Percentiles rank a stretch among this genome's conserved stretches.
Evolutionary conservation across 2,329 filamentous ascomycete species (phyloP).

Genomic region (Microdochium bolleyi): DNA sequence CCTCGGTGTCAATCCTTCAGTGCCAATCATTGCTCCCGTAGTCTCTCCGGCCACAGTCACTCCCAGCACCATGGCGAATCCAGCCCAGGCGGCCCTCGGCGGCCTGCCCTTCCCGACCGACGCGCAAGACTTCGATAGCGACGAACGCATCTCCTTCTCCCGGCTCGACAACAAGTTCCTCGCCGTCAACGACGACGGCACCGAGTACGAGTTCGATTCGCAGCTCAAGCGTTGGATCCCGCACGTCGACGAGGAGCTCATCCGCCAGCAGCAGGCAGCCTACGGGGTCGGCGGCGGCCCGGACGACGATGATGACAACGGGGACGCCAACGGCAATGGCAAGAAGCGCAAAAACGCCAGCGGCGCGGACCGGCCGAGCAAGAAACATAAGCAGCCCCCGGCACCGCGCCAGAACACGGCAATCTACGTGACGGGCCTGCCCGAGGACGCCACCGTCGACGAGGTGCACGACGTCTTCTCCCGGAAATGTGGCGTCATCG

Average conservation of each 20-base stretch:
- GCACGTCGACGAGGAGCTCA: conserved; percentile 35
- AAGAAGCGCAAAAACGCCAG: conserved; percentile 30
- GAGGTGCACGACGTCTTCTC: conserved; percentile 83
- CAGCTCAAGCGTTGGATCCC: conserved; percentile 68
- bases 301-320: conserved; percentile 24
- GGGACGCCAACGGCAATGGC: conserved; percentile 13
- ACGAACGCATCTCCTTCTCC: conserved; percentile 83
- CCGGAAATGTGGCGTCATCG: conserved; percentile 78
- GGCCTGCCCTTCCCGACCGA: conserved; percentile 44
- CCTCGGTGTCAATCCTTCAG: too few relatives aligned
- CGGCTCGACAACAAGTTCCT: conserved; percentile 74
- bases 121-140: conserved; percentile 61
- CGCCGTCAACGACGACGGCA: conserved; percentile 75
- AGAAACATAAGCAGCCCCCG: conserved; percentile 39
- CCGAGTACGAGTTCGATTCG: conserved; percentile 76
- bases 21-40: not conserved
- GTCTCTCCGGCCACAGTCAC: too few relatives aligned
- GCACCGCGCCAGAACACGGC: conserved; percentile 70
- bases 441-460: conserved; percentile 65
- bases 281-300: conserved; percentile 24
- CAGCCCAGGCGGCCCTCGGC: conserved; percentile 7
- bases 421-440: conserved; percentile 85
- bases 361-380: conserved; percentile 22
- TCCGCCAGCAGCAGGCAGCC: conserved; percentile 22
- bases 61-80: not conserved